Evolutionary conservation across 2,329 filamentous ascomycete species (phyloP), one percentile per base, ranked within the genome.

Genomic region (Lasiodiplodia hormozganensis): DNA sequence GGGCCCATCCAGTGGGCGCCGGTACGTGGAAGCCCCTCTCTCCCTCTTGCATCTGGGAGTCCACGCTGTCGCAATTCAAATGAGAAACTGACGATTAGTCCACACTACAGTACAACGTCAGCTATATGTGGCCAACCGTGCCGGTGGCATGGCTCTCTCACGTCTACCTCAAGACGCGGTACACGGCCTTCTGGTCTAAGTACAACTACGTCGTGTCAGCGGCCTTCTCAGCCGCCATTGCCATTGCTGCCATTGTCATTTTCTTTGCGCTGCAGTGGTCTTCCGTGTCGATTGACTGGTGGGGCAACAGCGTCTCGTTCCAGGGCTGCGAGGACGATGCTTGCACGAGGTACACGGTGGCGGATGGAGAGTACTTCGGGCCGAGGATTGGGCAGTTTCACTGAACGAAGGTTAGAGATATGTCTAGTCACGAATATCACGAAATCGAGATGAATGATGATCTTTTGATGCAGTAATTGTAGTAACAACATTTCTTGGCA

Each of bases 121-220:
- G 78, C 14, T 87, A 85, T 71, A 73, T 82, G 47, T 83, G 80
- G 79, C 83, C 82, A 3, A 79, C 81, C 36, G 80, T 86, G 2
- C 83, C 82, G 3, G 77, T 86, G 68, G 69, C 62, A 1, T 74
- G 71, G 71, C 68, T 74, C 16, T 91, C 90, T 10, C 90, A 90
- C 0, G 90, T 85, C 31, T 86, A 81, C 72, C 73, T 85, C 69
- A 83, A 81, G 71, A 74, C 74, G 25, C 78, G 83, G 12, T 83
- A 81, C 71, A 78, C 84, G 31, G 80, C 74, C 3, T 82, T 85
- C 70, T 87, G 85, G 84, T 80, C 82, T 68, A 85, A 85, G 77
- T 93, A 92, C 81, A 93, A 93, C 81, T 93, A 93, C 77, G 85
- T 92, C 74, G 88, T 89, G 0, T 92, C 90, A 4, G 90, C 90